Base-by-base conservation (phyloP, 192 early-diverging fungal genomes). In the Chytriomyces sp. region DNA sequence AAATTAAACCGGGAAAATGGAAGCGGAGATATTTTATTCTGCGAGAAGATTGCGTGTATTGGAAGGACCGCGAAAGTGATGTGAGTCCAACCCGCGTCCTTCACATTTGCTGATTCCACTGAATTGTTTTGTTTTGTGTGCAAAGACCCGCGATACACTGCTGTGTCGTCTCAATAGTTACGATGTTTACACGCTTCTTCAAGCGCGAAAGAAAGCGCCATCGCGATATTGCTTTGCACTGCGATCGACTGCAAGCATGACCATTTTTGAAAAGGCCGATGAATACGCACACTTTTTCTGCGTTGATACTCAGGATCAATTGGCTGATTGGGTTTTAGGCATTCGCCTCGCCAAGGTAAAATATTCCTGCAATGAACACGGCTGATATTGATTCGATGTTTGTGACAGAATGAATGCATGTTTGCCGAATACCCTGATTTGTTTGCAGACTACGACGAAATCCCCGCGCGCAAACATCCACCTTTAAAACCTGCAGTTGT, bases 1-100 rank as follows among this genome's bases (percentile, higher is more conserved):
- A 94, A 61, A 83, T 86, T 50, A 95, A 94, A 79, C 91, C 92
- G 71, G 89, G 88, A 75, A 96, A 94, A 84, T 97, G 94, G 94
- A 89, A 92, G 48, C 92, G 92, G 82, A 77, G 91, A 69, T 91
- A 90, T 67, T 90, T 92, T 73, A 84, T 87, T 53, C 80, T 94
- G 50, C 87, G 84, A 28, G 93, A 92, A 49, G 87, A 87, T 50
- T 80, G 81, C 20, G 75, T 94, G 50, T 89, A 91, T 78, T 91
- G 91, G 78, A 87, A 86, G 60, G 91, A 91, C 61, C 91, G 93
- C 50, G 76, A 68, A 48, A 89, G 91, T 80, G 90, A 90, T 68
- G 63, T 65, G 26, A 61, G 59, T 24, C 9, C 8, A n/a, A 65
- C 7, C 7, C 8, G 7, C 11, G 59, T 64, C 5, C 45, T 64